Evolutionary conservation across 2,329 filamentous ascomycete species (phyloP).

Genomic region (Alternaria ethzedia): DNA sequence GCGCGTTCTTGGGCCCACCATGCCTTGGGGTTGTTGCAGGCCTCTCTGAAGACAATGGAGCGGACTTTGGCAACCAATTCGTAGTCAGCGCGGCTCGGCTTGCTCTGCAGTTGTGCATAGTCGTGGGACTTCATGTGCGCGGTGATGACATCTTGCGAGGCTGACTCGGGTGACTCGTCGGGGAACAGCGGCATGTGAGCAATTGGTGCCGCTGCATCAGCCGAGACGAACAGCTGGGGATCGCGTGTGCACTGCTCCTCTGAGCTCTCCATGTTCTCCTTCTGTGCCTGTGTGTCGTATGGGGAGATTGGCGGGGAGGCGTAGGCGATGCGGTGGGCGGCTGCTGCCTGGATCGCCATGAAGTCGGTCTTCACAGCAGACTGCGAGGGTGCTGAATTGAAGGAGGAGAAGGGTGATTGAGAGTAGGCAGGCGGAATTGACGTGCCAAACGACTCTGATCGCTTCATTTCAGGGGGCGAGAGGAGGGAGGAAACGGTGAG

Average conservation of each 20-base stretch:
- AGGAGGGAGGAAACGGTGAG: conserved; percentile 49
- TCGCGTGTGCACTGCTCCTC: conserved; percentile 41
- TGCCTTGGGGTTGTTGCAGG: conserved; percentile 50
- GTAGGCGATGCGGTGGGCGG: conserved; percentile 39
- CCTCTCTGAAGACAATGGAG: conserved; percentile 40
- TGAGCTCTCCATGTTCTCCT: conserved; percentile 43
- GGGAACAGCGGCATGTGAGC: conserved; percentile 46
- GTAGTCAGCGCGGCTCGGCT: conserved; percentile 48
- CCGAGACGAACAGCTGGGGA: conserved; percentile 45
- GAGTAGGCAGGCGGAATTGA: conserved; percentile 31
- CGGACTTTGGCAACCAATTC: conserved; percentile 42
- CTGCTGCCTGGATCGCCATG: conserved; percentile 27
- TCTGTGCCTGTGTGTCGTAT: conserved; percentile 43
- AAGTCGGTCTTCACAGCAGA: conserved; percentile 25
- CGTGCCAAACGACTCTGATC: conserved; percentile 48
- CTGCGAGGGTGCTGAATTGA: conserved; percentile 35
- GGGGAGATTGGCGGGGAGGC: conserved; percentile 51
- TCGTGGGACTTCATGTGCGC: conserved; percentile 44
- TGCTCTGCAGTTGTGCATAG: conserved; percentile 37
- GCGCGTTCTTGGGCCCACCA: conserved; percentile 55
- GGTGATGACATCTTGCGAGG: conserved; percentile 36
- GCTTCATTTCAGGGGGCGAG: conserved; percentile 51
- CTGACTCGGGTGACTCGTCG: conserved; percentile 32
- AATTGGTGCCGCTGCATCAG: conserved; percentile 34
- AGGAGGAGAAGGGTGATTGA: conserved; percentile 34